These are phyloP conservation scores for Chlorella sp. DNA, from an alignment of 139 green algal species.

Conservation along the genomic window DNA sequence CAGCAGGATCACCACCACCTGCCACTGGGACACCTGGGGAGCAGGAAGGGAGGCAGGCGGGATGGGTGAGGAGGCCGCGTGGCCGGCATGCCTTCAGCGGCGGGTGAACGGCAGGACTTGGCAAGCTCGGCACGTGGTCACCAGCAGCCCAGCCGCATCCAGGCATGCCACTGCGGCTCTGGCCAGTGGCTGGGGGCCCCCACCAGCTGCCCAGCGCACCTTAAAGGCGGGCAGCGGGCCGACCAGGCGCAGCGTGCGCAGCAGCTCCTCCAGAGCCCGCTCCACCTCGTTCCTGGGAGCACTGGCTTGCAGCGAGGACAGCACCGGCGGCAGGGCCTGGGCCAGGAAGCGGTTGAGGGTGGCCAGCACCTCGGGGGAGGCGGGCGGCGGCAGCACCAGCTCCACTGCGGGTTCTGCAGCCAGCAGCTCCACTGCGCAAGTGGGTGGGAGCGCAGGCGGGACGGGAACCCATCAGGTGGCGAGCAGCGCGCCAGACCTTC, in stretches of 20 bases:
- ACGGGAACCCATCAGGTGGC: not conserved
- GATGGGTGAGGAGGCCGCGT: not conserved
- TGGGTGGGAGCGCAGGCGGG: not conserved
- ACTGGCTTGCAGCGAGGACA: slow-evolving; percentile 4
- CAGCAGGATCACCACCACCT: slow-evolving; percentile 35
- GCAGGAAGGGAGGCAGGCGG: not conserved
- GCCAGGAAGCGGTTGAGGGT: slow-evolving; percentile 26
- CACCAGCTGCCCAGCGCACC: not conserved
- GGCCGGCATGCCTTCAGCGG: not conserved
- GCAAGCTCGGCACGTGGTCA: no score
- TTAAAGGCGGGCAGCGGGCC: slow-evolving; percentile 43
- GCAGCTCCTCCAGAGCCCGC: slow-evolving; percentile 26
- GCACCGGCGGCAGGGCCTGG: slow-evolving; percentile 15
- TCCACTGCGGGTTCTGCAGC: not conserved
- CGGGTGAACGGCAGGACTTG: no score
- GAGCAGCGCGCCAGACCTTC: no score
- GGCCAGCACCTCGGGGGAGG: slow-evolving; percentile 14
- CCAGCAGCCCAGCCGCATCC: not conserved
- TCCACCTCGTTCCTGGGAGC: slow-evolving; percentile 27
- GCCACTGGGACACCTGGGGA: slow-evolving; percentile 40
- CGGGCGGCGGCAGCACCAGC: slow-evolving; percentile 10
- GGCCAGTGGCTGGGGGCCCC: no score
- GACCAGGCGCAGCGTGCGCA: slow-evolving; percentile 33
- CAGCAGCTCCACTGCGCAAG: slow-evolving; percentile 12
- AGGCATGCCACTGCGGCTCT: no score